A percentile compares a stretch with the other conserved stretches of the same genome.
phyloP scores from a whole-genome alignment of 2,329 filamentous ascomycete genomes.

The Claviceps sp. region DNA sequence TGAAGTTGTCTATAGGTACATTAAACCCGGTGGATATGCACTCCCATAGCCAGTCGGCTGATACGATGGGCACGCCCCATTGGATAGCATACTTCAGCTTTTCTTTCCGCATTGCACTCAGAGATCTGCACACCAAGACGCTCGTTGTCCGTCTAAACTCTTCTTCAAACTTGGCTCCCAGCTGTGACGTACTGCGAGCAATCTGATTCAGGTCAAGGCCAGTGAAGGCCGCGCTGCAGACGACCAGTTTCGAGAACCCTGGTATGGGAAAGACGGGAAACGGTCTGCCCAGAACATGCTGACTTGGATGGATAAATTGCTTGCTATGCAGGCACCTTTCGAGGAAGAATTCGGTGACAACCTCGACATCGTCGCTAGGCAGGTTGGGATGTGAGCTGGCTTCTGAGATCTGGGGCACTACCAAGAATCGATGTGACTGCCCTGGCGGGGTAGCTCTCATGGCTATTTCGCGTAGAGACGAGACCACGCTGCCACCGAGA shows the following conservation, averaged over 20 bases:
- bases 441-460: slow-evolving; percentile 14
- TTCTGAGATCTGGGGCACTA: slow-evolving; percentile 40
- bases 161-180: slow-evolving; percentile 74
- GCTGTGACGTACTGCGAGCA: slow-evolving; percentile 58
- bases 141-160: slow-evolving; percentile 58
- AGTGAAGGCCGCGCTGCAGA: slow-evolving; percentile 73
- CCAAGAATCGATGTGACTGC: slow-evolving; percentile 29
- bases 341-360: slow-evolving; percentile 85
- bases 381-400: slow-evolving; percentile 29
- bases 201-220: slow-evolving; percentile 79
- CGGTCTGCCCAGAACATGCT: slow-evolving; percentile 63
- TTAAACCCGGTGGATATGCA: slow-evolving; percentile 50
- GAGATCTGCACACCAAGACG: slow-evolving; percentile 58
- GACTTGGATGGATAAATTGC: slow-evolving; percentile 51
- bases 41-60: slow-evolving; percentile 71
- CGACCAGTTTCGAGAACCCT: slow-evolving; percentile 54
- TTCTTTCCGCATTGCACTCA: slow-evolving; percentile 46
- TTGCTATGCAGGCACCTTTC: slow-evolving; percentile 77
- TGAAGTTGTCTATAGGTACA: slow-evolving; percentile 30
- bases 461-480: slow-evolving; percentile 28
- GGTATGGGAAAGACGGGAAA: slow-evolving; percentile 57
- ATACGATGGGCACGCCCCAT: slow-evolving; percentile 71
- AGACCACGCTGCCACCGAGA: slow-evolving; percentile 31
- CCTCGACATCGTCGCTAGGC: slow-evolving; percentile 25
- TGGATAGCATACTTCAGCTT: slow-evolving; percentile 67